Evolutionary conservation across 2,329 filamentous ascomycete genomes (phyloP).

Genomic region (Zymoseptoria pseudotritici): DNA sequence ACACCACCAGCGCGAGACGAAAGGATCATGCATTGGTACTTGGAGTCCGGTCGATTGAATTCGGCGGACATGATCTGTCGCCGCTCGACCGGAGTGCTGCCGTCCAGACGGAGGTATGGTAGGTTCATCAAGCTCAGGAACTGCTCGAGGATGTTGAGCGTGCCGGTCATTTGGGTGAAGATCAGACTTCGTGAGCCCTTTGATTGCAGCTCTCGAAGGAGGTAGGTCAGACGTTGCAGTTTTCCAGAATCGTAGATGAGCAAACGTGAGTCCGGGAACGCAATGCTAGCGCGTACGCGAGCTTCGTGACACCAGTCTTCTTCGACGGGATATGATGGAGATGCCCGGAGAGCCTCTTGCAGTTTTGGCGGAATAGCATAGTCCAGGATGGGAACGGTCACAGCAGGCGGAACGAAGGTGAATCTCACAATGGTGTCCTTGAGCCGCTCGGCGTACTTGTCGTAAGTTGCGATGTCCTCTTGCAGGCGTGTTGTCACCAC

Average conservation of each 20-base stretch:
- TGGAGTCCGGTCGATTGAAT: constrained; percentile 81
- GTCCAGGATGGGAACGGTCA: constrained; percentile 53
- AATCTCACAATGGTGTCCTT: constrained; percentile 78
- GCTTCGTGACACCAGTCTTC: constrained; percentile 88
- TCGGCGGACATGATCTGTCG: constrained; percentile 91
- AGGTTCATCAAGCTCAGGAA: constrained; percentile 97
- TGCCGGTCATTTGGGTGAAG: constrained; percentile 99
- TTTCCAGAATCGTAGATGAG: constrained; percentile 97
- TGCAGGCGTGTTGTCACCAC: constrained; percentile 19
- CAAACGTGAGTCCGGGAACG: constrained; percentile 93
- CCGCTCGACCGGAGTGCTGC: constrained; percentile 92
- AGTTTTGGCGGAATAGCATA: constrained; percentile 16
- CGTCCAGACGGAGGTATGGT: constrained; percentile 91
- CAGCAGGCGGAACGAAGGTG: constrained; percentile 83
- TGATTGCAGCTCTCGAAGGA: constrained; percentile 78
- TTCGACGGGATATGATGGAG: constrained; percentile 35
- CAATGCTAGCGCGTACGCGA: constrained; percentile 85
- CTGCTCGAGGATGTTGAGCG: constrained; percentile 92
- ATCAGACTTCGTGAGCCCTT: constrained; percentile 91
- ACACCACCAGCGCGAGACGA: constrained; percentile 90
- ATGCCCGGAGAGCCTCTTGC: constrained; percentile 22
- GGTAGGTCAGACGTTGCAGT: constrained; percentile 77
- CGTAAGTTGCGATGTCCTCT: constrained; percentile 51
- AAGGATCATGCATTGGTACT: constrained; percentile 90
- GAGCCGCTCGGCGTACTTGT: constrained; percentile 63